Evolutionary conservation across 148 eudicot genomes (phyloP).

Genomic region (Rhododendron molle): DNA sequence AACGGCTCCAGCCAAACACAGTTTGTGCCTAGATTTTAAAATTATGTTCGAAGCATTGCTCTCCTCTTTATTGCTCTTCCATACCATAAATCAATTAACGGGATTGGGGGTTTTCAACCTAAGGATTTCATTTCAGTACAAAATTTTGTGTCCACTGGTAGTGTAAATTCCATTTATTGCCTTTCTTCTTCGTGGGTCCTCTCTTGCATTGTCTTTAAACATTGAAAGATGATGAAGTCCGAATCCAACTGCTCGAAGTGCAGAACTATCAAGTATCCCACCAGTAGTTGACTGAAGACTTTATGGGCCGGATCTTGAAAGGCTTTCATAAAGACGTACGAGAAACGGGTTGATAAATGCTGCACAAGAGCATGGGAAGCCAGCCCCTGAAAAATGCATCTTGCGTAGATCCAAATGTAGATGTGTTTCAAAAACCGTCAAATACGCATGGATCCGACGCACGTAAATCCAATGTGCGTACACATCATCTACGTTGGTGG

Average conservation of each 20-base stretch:
- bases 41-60: too few species aligned
- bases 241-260: background rate
- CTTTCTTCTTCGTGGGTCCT: background rate
- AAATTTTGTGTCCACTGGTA: background rate
- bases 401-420: too few species aligned
- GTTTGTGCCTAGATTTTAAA: too few species aligned
- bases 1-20: too few species aligned
- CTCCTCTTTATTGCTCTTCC: too few species aligned
- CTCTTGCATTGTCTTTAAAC: background rate
- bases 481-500: background rate
- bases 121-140: background rate
- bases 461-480: background rate
- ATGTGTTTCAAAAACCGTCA: background rate
- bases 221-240: background rate
- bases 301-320: too few species aligned
- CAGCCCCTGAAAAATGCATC: too few species aligned
- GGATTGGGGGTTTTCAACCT: background rate
- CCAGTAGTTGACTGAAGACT: too few species aligned
- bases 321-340: too few species aligned
- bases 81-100: background rate
- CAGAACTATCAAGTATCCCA: background rate
- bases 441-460: background rate
- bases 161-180: background rate
- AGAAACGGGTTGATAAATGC: too few species aligned
- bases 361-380: too few species aligned